Percentiles rank a stretch among this genome's conserved stretches.
phyloP scores from a whole-genome alignment of 148 eudicot species.

The Cornus controversa region DNA sequence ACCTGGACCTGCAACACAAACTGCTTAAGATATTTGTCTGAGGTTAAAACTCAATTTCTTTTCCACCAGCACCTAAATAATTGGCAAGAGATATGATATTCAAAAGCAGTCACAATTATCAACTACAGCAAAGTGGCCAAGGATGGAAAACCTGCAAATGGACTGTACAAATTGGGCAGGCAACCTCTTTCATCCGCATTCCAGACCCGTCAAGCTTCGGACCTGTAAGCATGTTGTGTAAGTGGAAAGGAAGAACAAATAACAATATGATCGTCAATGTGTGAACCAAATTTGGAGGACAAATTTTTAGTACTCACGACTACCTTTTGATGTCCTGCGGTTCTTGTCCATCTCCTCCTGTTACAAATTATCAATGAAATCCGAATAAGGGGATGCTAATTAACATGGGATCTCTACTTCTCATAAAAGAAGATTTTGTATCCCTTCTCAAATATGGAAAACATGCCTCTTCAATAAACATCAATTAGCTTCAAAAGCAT shows the following conservation, averaged over 20 bases:
- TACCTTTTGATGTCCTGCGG: slow-evolving; percentile 68
- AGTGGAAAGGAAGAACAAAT: neutral
- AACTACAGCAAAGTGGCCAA: neutral
- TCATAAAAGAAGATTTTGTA: neutral
- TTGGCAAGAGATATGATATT: neutral
- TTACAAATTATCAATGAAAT: slow-evolving; percentile 23
- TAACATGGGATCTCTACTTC: neutral
- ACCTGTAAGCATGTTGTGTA: slow-evolving; percentile 37
- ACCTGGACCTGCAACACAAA: slow-evolving; percentile 52
- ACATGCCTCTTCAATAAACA: neutral
- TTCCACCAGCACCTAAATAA: neutral
- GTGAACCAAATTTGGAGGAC: neutral
- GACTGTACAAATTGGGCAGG: slow-evolving; percentile 92
- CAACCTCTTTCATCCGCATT: slow-evolving; percentile 75
- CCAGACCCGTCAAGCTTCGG: slow-evolving; percentile 43
- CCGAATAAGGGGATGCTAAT: neutral
- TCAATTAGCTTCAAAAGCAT: neutral
- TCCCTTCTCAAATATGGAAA: neutral
- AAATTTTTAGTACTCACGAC: neutral
- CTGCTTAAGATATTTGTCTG: neutral
- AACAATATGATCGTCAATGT: neutral
- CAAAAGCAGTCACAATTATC: neutral
- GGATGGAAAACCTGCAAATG: slow-evolving; percentile 71
- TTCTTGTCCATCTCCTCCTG: slow-evolving; percentile 92
- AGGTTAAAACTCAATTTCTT: neutral